phyloP scores from a whole-genome alignment of 139 green algal species.

The Picocystis salinarum region DNA sequence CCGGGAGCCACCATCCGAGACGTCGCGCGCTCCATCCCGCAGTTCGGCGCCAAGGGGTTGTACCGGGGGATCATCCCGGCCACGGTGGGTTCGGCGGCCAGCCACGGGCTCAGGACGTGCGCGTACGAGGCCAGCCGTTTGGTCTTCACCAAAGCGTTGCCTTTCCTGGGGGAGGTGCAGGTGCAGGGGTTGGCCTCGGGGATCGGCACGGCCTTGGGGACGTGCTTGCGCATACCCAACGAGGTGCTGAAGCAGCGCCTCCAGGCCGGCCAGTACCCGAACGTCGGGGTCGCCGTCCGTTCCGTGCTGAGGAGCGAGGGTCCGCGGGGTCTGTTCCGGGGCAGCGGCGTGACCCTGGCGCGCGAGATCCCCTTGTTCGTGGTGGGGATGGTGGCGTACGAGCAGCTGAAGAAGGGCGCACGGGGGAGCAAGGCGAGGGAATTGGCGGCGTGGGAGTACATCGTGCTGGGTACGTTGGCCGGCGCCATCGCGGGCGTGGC shows the following conservation, averaged over 20 bases:
- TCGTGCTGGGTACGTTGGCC: slow-evolving; percentile 31
- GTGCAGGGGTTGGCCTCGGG: slow-evolving; percentile 30
- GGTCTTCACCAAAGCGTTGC: slow-evolving; percentile 6
- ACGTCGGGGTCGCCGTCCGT: slow-evolving; percentile 19
- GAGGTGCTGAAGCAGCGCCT: slow-evolving; percentile 57
- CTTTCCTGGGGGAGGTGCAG: slow-evolving; percentile 17
- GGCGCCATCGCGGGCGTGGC: slow-evolving; percentile 28
- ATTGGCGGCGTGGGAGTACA: slow-evolving; percentile 26
- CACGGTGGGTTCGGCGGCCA: slow-evolving; percentile 17
- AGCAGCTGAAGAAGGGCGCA: slow-evolving; percentile 33
- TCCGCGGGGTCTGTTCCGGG: slow-evolving; percentile 27
- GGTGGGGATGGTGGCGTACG: slow-evolving; percentile 41
- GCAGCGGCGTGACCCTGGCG: slow-evolving; percentile 25
- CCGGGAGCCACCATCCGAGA: slow-evolving; percentile 7
- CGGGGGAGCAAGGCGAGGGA: slow-evolving; percentile 12
- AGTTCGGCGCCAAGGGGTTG: slow-evolving; percentile 21
- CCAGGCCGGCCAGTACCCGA: slow-evolving; percentile 31
- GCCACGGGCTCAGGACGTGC: slow-evolving; percentile 32
- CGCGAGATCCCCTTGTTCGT: slow-evolving; percentile 56
- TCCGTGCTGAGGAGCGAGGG: slow-evolving; percentile 20
- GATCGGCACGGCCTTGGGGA: slow-evolving; percentile 37
- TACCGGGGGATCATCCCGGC: slow-evolving; percentile 37
- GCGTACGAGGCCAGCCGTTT: slow-evolving; percentile 27
- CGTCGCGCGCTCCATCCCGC: slow-evolving; percentile 9
- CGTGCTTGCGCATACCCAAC: slow-evolving; percentile 34